Evolutionary conservation across 257 asterid species (phyloP).

Genomic region (Vinca minor): DNA sequence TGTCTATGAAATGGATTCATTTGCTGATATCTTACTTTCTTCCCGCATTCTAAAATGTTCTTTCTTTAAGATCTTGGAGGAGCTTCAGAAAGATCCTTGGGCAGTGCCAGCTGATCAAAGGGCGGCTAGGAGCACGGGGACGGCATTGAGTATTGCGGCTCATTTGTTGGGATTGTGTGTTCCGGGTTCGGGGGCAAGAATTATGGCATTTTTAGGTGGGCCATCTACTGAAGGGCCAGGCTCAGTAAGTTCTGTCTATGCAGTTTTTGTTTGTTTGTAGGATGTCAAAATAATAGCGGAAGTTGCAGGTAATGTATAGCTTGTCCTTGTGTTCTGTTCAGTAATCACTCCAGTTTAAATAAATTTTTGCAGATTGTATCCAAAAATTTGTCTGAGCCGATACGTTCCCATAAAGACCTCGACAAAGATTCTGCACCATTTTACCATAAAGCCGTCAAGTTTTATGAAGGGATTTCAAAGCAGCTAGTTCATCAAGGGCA

Average conservation of each 20-base stretch:
- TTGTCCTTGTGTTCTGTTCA: background rate
- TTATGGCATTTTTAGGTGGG: conserved; percentile 92
- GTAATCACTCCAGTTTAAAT: conserved; percentile 6
- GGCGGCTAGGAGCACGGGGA: conserved; percentile 85
- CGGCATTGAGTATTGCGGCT: conserved; percentile 89
- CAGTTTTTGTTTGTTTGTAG: conserved; percentile 1
- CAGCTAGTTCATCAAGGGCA: conserved; percentile 98
- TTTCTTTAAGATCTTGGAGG: conserved; percentile 71
- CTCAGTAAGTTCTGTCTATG: conserved; percentile 47
- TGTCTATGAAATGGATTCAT: background rate
- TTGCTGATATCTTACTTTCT: conserved; percentile 4
- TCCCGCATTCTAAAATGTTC: conserved; percentile 8
- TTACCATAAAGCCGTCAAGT: conserved; percentile 82
- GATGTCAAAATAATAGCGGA: background rate
- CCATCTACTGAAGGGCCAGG: conserved; percentile 97
- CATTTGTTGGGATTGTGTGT: conserved; percentile 91
- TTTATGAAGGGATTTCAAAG: conserved; percentile 78
- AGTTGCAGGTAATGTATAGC: background rate
- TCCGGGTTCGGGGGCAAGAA: conserved; percentile 96
- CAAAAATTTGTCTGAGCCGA: conserved; percentile 73
- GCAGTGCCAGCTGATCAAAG: conserved; percentile 85
- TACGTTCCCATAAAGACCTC: conserved; percentile 95
- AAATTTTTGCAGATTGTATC: conserved; percentile 65
- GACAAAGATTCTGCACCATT: conserved; percentile 94
- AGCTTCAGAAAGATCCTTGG: conserved; percentile 99